Conservation (phyloP, 768 basidiomycete genomes). For the Serendipita sp. region DNA sequence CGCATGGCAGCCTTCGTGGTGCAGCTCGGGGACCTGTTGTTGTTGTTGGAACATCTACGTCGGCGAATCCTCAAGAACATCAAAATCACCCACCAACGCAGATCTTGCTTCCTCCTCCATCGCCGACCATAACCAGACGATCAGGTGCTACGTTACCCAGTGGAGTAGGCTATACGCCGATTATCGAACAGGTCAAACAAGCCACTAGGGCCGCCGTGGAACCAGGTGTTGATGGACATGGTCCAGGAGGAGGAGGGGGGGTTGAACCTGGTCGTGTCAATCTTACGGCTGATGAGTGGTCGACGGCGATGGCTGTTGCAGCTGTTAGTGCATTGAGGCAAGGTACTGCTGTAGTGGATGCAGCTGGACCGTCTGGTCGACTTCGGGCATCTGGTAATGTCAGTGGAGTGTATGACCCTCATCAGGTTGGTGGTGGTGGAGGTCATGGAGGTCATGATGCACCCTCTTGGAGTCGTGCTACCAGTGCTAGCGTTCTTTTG, state of each 20-base stretch:
- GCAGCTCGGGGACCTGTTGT: slow-evolving; percentile 7
- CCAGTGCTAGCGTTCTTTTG: slow-evolving; percentile 79
- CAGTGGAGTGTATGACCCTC: neutral
- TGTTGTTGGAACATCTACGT: slow-evolving; percentile 12
- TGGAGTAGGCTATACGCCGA: slow-evolving; percentile 31
- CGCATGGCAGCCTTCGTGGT: neutral
- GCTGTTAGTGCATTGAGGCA: slow-evolving; percentile 76
- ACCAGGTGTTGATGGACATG: slow-evolving; percentile 18
- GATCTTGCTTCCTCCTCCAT: slow-evolving; percentile 6
- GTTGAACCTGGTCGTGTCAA: slow-evolving; percentile 15
- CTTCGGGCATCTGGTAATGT: neutral
- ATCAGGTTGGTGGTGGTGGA: slow-evolving; percentile 26
- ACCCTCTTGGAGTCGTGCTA: slow-evolving; percentile 85
- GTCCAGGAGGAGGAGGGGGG: neutral
- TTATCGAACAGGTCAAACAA: slow-evolving; percentile 63
- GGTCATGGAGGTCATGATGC: slow-evolving; percentile 81
- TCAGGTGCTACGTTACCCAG: slow-evolving; percentile 3
- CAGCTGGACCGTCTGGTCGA: slow-evolving; percentile 19
- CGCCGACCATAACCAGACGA: slow-evolving; percentile 12
- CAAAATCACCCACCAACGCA: neutral
- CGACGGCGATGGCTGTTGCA: slow-evolving; percentile 82
- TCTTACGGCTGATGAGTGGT: slow-evolving; percentile 77
- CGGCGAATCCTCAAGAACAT: neutral
- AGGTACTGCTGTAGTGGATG: slow-evolving; percentile 34
- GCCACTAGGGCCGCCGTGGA: slow-evolving; percentile 46